Base-by-base conservation (phyloP, 129 eudicot species). In the Arctium lappa region DNA sequence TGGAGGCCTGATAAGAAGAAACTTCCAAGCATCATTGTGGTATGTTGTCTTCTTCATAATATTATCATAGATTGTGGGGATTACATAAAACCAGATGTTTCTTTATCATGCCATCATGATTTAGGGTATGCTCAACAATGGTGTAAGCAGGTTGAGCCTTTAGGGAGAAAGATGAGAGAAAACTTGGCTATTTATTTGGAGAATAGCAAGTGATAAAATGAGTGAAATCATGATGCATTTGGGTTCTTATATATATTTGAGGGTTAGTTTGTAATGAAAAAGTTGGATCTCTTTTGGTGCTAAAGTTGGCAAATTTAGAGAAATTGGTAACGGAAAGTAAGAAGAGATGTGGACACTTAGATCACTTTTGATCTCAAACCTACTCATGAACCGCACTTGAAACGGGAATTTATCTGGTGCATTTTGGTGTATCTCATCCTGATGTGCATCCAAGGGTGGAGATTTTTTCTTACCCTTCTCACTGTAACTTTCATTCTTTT, bases 1-100 rank as follows among this genome's bases (percentile, higher is more conserved):
- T 94, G 98, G 98, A 82, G 98, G 75, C 99, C 99, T 4, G 99
- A 96, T 87, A 96, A 91, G 80, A 85, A 81, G 94, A 96, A 96
- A 50, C 89, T 96, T 29, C 99, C 99, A 0, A 96, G 99, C 69
- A 91, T 96, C 46, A 93, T 93, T 63, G 62, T 96, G 76, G 96
- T 91, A 33, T 96, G 99, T 75, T 96, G 99, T 91, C 84, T 96
- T 70, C 96, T 96, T 62, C 98, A 96, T 85, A 96, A 96, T 78
- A 96, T 96, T 9, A 96, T 93, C 42, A 90, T 96, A 39, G 99
- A 96, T 82, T 90, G 98, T 86, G 98, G 93, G 30, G 99, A 96
- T 78, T 70, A 37, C 48, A 79, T 91, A 86, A 83, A 69, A 1
- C 78, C 89, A 3, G 97, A 91, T 80, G 93, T 91, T 82, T 85